Evolutionary conservation across 2,329 filamentous ascomycete species (phyloP).

Genomic region (Aspergillus pseudoviridinutans): DNA sequence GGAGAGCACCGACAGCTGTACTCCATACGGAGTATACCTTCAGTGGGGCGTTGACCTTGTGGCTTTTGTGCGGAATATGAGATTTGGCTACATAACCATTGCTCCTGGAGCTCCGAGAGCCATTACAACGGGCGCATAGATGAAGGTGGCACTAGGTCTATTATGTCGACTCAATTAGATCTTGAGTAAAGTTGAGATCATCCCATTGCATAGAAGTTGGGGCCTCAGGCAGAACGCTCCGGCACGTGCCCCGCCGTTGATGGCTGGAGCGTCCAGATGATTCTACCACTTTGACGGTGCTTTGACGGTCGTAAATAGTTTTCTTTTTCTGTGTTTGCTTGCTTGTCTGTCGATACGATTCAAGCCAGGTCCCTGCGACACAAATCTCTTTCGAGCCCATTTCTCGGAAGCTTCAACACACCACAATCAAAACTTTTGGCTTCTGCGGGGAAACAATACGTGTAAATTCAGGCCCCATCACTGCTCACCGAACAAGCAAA

Average conservation of each 20-base stretch:
- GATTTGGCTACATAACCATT: background rate
- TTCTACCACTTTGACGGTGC: background rate
- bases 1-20: conserved; percentile 33
- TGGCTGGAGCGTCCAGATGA: background rate
- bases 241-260: conserved; percentile 15
- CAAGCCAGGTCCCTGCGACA: background rate
- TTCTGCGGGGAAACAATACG: conserved; percentile 10
- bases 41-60: conserved; percentile 9
- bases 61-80: background rate
- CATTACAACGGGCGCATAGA: background rate
- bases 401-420: conserved; percentile 33
- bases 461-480: conserved; percentile 3
- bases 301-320: background rate
- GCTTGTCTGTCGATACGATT: background rate
- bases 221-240: conserved; percentile 20
- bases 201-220: background rate
- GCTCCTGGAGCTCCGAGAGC: background rate
- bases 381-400: background rate
- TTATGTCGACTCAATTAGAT: background rate
- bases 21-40: conserved; percentile 19
- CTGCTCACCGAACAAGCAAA: background rate
- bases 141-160: background rate
- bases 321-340: background rate
- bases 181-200: background rate
- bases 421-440: conserved; percentile 5